Evolutionary conservation across 1,284 basidiomycete species (phyloP), one percentile per base, ranked within the genome.

Genomic region (Ganoderma resinaceum): DNA sequence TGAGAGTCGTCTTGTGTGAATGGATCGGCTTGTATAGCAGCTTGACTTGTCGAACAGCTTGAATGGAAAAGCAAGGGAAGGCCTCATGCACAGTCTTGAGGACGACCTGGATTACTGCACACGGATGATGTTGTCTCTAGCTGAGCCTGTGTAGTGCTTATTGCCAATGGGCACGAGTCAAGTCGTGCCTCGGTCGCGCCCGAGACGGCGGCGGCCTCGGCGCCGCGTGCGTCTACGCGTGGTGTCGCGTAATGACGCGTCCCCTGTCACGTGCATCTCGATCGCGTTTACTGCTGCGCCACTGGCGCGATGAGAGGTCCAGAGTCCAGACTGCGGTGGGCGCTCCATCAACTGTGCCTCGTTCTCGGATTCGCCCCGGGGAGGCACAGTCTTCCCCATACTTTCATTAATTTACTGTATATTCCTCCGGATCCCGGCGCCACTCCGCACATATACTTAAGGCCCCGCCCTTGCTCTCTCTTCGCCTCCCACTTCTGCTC

Each of bases 201-300:
- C 37, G 37, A 38, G 26, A 6, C 26, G 23, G 12, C 1, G n/a
- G 20, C 46, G 46, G 52, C 52, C 52, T 33, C 52, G 52, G 29
- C 29, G 52, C 18, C 29, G 52, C 52, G 7, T 29, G 52, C 52
- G 52, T 55, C 29, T 23, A 49, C 69, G 63, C 59, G 66, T 43
- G 35, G 66, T 37, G 42, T 63, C n/a, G 35, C 23, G 52, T 29
- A 11, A 23, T 55, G n/a, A 26, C 62, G 65, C 61, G 43, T 46
- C 43, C 8, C 6, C 23, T 23, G 60, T 67, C 66, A 63, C 55
- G 49, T 46, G 62, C 9, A 20, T 20, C 29, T 20, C 37, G 46
- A 52, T 53, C 62, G 66, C 63, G 69, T 62, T 55, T 55, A 14
- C 55, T 55, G 66, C 66, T 55, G 66, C 66, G 66, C 65, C 68